Conservation (phyloP, 257 asterid species). For the Solanum sparsipilum region DNA sequence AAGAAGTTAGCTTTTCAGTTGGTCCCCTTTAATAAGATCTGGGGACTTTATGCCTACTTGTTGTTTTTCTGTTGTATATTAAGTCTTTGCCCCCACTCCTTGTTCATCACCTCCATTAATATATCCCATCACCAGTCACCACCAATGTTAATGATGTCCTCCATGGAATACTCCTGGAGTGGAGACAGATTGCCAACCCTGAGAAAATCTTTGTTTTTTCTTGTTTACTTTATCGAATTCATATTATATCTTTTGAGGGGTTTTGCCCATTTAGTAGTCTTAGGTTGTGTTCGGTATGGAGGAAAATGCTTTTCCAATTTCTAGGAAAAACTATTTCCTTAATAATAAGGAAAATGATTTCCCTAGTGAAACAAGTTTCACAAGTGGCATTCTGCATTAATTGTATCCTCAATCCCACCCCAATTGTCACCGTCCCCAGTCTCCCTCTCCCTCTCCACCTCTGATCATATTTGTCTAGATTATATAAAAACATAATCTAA, state of each 20-base stretch:
- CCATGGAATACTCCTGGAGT: background rate
- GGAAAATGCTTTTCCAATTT: background rate
- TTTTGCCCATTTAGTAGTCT: background rate
- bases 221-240: background rate
- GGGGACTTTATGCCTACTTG: background rate
- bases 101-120: background rate
- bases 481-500: background rate
- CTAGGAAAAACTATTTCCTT: background rate
- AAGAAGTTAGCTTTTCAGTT: background rate
- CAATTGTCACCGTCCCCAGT: background rate
- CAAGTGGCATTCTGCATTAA: background rate
- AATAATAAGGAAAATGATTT: background rate
- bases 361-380: background rate
- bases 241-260: background rate
- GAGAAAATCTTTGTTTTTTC: slow-evolving; percentile 1
- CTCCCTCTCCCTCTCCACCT: background rate
- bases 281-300: background rate
- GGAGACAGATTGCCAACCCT: background rate
- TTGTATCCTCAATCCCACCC: background rate
- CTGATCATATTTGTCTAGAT: background rate
- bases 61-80: background rate
- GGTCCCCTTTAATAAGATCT: background rate
- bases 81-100: background rate
- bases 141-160: background rate
- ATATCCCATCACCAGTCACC: slow-evolving; percentile 1